Base-by-base conservation (phyloP, 23 red algal genomes). In the Pyropia haitanensis region DNA sequence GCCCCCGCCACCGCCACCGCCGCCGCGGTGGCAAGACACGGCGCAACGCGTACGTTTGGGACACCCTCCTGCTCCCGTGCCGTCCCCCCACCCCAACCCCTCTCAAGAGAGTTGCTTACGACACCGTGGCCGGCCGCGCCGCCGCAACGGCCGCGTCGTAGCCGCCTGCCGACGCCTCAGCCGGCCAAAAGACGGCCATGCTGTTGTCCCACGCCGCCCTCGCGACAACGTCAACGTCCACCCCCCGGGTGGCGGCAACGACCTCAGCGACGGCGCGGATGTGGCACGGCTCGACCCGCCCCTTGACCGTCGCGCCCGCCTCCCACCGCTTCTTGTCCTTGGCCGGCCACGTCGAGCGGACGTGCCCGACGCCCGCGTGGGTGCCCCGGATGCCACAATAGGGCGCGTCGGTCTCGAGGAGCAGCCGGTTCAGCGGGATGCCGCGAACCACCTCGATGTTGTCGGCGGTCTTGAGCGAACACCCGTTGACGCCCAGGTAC, bases 401-500 rank as follows among this genome's bases (percentile, higher is more conserved):
- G 13, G 94, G 94, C 25, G 74, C 79, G 51, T 98, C 94, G 4
- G 94, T 98, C 58, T 98, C 94, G 26, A 98, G 46, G 65, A 98
- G 72, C 28, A 98, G 73, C 63, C 94, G 82, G 10, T 98, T 80
- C n/a, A 91, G 69, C 26, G 94, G 94, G 29, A 91, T 66, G 16
- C 55, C 74, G 39, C 57, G 21, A 2, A 58, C 94, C 18, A 87
- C 81, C 33, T 76, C 16, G 18, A 98, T 21, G 50, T 98, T 98
- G n/a, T 81, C 79, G 34, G 81, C 25, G 2, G 86, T 98, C 61
- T 98, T 98, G 31, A 98, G 64, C 6, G 85, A 91, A 27, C 94
- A 98, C 6, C 94, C 94, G 51, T 98, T 98, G 53, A 98, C 61
- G 21, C 94, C 94, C 21, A 98, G 62, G 56, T 91, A 90, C 25